These are phyloP conservation scores for Candida methanosorbosa DNA, from an alignment of 805 yeast species.

Conservation along the genomic window DNA sequence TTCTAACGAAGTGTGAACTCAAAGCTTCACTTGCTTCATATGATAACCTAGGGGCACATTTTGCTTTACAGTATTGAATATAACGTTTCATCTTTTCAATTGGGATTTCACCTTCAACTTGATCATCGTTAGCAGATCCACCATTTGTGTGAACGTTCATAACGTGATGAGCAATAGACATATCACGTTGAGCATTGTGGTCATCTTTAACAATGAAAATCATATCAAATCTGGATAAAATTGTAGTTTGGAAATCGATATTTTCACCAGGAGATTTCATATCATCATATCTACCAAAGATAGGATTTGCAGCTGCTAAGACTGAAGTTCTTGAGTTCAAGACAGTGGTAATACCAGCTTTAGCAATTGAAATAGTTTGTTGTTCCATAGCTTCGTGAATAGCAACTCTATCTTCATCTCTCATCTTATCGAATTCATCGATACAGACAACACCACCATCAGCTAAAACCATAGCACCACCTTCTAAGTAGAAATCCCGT, in stretches of 20 bases:
- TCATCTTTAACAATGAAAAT: constrained; percentile 95
- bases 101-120: constrained; percentile 76
- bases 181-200: constrained; percentile 79
- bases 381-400: constrained; percentile 99
- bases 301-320: constrained; percentile 94
- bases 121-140: constrained; percentile 31
- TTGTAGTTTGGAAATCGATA: constrained; percentile 95
- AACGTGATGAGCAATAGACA: constrained; percentile 88
- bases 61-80: constrained; percentile 79
- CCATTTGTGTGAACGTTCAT: constrained; percentile 90
- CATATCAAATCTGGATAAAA: constrained; percentile 97
- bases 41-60: constrained; percentile 88
- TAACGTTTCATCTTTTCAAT: constrained; percentile 87
- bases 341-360: constrained; percentile 97
- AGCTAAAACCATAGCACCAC: constrained; percentile 92
- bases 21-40: constrained; percentile 85
- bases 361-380: constrained; percentile 95
- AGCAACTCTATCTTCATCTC: constrained; percentile 88
- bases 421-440: constrained; percentile 98
- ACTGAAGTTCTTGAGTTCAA: constrained; percentile 94
- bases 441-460: constrained; percentile 99
- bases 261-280: constrained; percentile 96
- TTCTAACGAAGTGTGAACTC: constrained; percentile 86
- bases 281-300: constrained; percentile 94
- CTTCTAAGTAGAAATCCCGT: constrained; percentile 83